Evolutionary conservation across 1,284 basidiomycete genomes (phyloP), one percentile per base, ranked within the genome.

Genomic region (Vanrija pseudolonga): DNA sequence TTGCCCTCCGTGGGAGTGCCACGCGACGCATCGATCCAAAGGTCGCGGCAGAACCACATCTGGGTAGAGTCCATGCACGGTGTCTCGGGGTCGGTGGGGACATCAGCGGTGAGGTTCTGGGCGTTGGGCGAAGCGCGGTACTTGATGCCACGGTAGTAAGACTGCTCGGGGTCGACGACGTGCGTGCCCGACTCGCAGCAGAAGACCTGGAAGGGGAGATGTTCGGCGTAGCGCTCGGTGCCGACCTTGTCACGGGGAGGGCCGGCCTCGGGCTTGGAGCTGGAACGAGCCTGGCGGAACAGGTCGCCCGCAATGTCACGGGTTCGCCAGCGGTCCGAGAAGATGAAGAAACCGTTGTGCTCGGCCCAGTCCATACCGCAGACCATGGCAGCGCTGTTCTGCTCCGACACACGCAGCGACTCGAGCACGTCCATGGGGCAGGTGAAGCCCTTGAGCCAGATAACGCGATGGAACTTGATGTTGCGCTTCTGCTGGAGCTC

Each of bases 331-430:
- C 93, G 83, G 75, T 95, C 93, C 22, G 92, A 95, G 77, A 95
- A 96, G 65, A 96, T 92, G 79, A 95, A 97, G 76, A 91, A 89
- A 0, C 91, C 91, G 63, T 92, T 90, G 71, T 92, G 88, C 74
- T 97, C 92, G 22, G 91, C 92, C 93, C 93, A 97, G 72, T 97
- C 93, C 93, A 96, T 96, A 22, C 92, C 91, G 71, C 93, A 96
- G 2, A 95, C 90, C 90, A 97, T 91, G 1, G 90, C 89, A 0
- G 93, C 93, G 64, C 90, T 84, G 71, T 96, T 97, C 38, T 83
- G 82, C 62, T 88, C 82, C 71, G 88, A 90, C 56, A 96, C 87
- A 60, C 91, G 86, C 69, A 96, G 84, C 18, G 89, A 94, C 77
- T 97, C 93, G 51, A 97, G 79, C 45, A 97, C 91, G 73, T 97